Evolutionary conservation across 2,329 filamentous ascomycete species (phyloP).

Genomic region (Sporothrix humicola): DNA sequence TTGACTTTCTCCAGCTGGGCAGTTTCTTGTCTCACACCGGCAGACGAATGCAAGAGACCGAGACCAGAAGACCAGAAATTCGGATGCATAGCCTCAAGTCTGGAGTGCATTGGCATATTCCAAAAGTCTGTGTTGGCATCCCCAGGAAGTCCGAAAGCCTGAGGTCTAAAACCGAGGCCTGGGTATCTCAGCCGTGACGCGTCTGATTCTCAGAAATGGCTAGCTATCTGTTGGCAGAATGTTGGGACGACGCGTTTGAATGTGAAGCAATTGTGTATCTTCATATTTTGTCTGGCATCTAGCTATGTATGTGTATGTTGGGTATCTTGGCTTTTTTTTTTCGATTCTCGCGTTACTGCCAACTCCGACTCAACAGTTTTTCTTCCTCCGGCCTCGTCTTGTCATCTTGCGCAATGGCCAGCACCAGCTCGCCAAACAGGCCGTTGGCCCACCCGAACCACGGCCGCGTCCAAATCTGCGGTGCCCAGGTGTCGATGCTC

Average conservation of each 20-base stretch:
- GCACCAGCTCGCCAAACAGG: conserved; percentile 78
- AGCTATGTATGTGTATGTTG: neutral
- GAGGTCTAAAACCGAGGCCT: neutral
- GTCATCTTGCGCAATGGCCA: conserved; percentile 53
- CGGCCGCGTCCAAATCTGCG: conserved; percentile 51
- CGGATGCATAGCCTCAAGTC: no score
- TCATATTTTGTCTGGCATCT: neutral
- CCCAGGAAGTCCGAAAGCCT: no score
- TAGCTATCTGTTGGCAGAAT: neutral
- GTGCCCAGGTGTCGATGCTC: conserved; percentile 70
- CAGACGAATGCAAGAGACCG: neutral
- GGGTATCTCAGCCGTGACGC: neutral
- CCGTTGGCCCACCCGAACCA: conserved; percentile 91
- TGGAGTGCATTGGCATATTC: no score
- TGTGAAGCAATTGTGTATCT: neutral
- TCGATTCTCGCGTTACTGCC: conserved; percentile 39
- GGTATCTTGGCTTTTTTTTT: neutral
- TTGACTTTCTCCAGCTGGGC: neutral
- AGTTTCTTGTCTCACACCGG: neutral
- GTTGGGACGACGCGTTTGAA: neutral
- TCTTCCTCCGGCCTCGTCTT: conserved; percentile 39
- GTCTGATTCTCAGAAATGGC: neutral
- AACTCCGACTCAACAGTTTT: conserved; percentile 42
- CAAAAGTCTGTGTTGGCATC: no score
- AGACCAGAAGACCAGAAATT: no score